Evolutionary conservation across 192 early-diverging fungal species (phyloP).

Genomic region (Phycomyces nitens): DNA sequence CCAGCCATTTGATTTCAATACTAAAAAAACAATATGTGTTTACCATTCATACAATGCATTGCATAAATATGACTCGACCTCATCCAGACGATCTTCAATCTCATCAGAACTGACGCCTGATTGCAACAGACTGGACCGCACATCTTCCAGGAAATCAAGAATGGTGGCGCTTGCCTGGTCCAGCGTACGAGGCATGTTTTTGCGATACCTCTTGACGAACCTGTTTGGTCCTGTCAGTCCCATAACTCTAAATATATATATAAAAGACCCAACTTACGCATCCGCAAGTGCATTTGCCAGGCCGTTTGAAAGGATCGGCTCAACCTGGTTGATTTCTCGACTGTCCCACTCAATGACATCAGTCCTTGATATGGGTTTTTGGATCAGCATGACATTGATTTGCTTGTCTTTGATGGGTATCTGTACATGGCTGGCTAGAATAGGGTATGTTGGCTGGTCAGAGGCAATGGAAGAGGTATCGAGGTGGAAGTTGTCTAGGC

Average conservation of each 20-base stretch:
- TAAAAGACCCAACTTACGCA: not conserved
- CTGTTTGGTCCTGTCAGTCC: too few relatives aligned
- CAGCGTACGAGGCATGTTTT: conserved; percentile 16
- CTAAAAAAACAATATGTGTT: not conserved
- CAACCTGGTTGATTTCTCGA: not conserved
- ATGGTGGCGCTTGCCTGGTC: conserved; percentile 12
- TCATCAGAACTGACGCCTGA: conserved; percentile 11
- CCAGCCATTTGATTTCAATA: too few relatives aligned
- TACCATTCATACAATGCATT: conserved; percentile 41
- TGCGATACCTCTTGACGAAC: conserved; percentile 26
- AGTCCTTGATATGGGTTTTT: conserved; percentile 31
- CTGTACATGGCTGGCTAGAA: conserved; percentile 37
- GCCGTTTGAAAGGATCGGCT: not conserved
- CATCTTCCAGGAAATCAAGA: conserved; percentile 16
- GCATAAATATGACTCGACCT: conserved; percentile 45
- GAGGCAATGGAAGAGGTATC: conserved; percentile 29
- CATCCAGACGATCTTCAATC: conserved; percentile 41
- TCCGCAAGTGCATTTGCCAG: not conserved
- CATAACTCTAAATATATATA: too few relatives aligned
- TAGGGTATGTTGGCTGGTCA: conserved; percentile 26
- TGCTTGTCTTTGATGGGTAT: conserved; percentile 15
- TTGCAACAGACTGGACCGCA: conserved; percentile 13
- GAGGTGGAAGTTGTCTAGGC: conserved; percentile 28
- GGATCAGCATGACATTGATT: conserved; percentile 29
- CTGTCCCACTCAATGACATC: conserved; percentile 32